These are phyloP conservation scores for Mucor velutinosus DNA, from an alignment of 371 early-diverging fungal species.

Conservation along the genomic window DNA sequence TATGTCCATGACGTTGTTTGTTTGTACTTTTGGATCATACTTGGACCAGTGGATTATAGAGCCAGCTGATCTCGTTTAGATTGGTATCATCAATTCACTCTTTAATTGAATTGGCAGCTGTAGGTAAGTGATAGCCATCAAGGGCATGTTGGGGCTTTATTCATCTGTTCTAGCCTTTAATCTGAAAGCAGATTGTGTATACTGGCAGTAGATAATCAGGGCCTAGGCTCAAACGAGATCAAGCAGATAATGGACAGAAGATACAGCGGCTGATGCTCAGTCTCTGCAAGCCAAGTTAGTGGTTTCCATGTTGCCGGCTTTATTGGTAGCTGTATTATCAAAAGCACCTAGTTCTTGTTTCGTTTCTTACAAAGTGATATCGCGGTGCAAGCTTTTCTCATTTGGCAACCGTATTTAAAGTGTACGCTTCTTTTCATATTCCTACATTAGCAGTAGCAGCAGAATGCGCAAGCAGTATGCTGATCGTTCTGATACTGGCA, in stretches of 20 bases:
- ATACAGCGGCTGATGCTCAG: background rate
- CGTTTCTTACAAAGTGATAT: background rate
- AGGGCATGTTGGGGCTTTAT: no score
- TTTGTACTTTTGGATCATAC: background rate
- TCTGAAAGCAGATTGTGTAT: no score
- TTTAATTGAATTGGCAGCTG: no score
- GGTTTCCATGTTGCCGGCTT: background rate
- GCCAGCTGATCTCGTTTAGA: no score
- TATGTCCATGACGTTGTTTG: background rate
- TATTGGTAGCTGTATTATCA: background rate
- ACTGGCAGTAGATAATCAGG: no score
- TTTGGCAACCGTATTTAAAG: background rate
- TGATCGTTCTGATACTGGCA: background rate
- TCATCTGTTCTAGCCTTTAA: no score
- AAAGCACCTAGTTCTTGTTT: background rate
- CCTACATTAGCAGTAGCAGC: background rate
- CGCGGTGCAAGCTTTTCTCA: background rate
- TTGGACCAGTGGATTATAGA: no score
- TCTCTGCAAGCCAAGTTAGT: background rate
- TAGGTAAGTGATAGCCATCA: no score
- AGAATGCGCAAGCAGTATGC: background rate
- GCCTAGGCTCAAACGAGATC: no score
- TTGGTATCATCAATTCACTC: no score
- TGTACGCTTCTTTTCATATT: background rate
- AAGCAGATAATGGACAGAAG: background rate